A percentile compares a stretch with the other conserved stretches of the same genome.
These are phyloP conservation scores for Tricholoma saponaceum DNA, from an alignment of 768 basidiomycete genomes.

Conservation along the genomic window DNA sequence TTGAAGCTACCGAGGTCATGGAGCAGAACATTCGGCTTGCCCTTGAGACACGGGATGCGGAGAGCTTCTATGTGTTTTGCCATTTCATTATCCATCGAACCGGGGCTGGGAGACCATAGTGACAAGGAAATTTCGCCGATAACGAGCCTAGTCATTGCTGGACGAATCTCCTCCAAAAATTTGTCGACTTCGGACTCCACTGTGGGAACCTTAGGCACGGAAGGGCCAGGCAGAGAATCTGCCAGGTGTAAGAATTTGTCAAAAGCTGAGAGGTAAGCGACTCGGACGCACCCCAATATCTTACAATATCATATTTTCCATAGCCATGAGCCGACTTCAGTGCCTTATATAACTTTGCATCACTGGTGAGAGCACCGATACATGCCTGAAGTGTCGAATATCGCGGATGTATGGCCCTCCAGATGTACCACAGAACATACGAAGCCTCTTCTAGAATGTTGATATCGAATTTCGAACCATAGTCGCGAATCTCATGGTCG, in stretches of 20 bases:
- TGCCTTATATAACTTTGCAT: constrained; percentile 26
- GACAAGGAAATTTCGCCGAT: constrained; percentile 28
- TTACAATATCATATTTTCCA: constrained; percentile 27
- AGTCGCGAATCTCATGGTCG: constrained; percentile 25
- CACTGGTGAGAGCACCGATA: constrained; percentile 25
- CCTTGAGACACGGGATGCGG: constrained; percentile 31
- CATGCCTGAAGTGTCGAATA: constrained; percentile 31
- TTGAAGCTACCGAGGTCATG: constrained; percentile 38
- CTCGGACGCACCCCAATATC: constrained; percentile 22
- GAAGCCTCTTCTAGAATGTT: constrained; percentile 36
- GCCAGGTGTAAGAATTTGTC: constrained; percentile 1
- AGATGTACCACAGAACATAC: constrained; percentile 35
- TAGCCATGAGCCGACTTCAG: constrained; percentile 27
- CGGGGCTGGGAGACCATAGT: constrained; percentile 24
- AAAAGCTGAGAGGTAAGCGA: not conserved
- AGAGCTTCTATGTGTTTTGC: constrained; percentile 24
- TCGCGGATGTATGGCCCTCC: constrained; percentile 24
- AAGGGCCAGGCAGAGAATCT: constrained; percentile 8
- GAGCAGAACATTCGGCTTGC: constrained; percentile 37
- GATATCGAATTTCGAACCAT: constrained; percentile 32
- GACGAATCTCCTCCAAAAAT: constrained; percentile 25
- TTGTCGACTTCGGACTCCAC: constrained; percentile 14
- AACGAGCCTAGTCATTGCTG: constrained; percentile 28
- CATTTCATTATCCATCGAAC: constrained; percentile 16
- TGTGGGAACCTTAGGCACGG: constrained; percentile 8